These are phyloP conservation scores for Trifolium pratense DNA, from an alignment of 306 rosid genomes.

Conservation along the genomic window DNA sequence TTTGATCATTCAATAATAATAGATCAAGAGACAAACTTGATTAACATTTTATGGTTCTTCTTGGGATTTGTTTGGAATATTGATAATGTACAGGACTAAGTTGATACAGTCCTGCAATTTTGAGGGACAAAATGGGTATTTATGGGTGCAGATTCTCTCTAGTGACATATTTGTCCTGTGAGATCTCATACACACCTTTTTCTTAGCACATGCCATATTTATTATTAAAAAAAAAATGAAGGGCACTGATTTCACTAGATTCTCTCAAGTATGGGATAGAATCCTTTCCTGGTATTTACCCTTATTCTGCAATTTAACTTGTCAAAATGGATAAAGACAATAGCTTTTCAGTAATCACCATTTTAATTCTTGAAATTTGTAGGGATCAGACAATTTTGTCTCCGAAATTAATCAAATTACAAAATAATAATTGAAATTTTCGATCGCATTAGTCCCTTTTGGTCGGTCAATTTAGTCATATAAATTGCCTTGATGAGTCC, in stretches of 20 bases:
- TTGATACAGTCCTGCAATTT: background rate
- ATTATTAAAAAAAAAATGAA: too few species aligned
- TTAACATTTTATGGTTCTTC: background rate
- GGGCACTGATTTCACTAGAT: too few species aligned
- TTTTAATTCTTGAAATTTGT: background rate
- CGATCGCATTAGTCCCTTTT: background rate
- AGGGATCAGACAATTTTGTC: background rate
- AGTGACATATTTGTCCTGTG: too few species aligned
- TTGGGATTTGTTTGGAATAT: background rate
- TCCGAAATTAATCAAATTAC: background rate
- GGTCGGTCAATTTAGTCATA: background rate
- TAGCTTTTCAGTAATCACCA: background rate
- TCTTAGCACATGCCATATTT: too few species aligned
- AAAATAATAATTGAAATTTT: background rate
- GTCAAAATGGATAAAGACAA: conserved; percentile 5
- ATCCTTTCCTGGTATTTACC: background rate
- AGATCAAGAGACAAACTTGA: background rate
- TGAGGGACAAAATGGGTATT: background rate
- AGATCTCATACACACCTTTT: too few species aligned
- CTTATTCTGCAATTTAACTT: background rate
- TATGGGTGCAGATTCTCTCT: too few species aligned
- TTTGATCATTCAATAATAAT: too few species aligned
- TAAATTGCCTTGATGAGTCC: background rate
- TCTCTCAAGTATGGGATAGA: too few species aligned
- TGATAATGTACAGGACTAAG: background rate